These are phyloP conservation scores for Cymbopogon flexuosus DNA, from an alignment of 202 grass and related monocot species.

Conservation along the genomic window DNA sequence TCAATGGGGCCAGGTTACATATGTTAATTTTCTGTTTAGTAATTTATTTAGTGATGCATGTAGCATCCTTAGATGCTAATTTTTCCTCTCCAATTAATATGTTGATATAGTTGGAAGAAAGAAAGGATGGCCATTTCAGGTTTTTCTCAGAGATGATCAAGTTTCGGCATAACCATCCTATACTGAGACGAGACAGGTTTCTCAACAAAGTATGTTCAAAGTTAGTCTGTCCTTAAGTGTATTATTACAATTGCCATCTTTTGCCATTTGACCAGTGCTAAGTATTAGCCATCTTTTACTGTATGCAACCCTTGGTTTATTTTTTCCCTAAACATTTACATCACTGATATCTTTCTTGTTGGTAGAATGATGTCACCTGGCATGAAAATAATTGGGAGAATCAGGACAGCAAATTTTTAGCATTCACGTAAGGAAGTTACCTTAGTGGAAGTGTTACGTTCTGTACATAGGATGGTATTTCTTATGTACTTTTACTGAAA, in stretches of 20 bases:
- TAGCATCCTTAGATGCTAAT: constrained; percentile 26
- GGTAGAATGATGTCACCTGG: constrained; percentile 93
- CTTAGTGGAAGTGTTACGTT: not conserved
- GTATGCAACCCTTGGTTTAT: not conserved
- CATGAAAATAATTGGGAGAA: constrained; percentile 87
- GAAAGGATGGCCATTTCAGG: constrained; percentile 73
- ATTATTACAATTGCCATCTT: not conserved
- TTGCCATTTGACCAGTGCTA: not conserved
- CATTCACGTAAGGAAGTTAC: constrained; percentile 75
- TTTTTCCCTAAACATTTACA: not conserved
- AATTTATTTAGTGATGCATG: not conserved
- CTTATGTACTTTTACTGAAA: not conserved
- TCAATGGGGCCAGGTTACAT: constrained; percentile 78
- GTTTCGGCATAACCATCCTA: constrained; percentile 65
- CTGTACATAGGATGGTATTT: constrained; percentile 25
- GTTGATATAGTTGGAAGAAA: constrained; percentile 60
- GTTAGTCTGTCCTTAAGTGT: not conserved
- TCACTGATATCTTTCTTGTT: constrained; percentile 24
- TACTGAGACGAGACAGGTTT: constrained; percentile 64
- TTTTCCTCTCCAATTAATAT: not conserved
- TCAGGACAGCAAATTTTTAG: constrained; percentile 88
- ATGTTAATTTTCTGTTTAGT: constrained; percentile 30
- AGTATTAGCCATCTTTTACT: constrained; percentile 17
- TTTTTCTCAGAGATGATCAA: constrained; percentile 96
- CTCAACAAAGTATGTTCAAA: constrained; percentile 66